Base-by-base conservation (phyloP, 495 filamentous ascomycete genomes). In the Tetracladium marchalianum region DNA sequence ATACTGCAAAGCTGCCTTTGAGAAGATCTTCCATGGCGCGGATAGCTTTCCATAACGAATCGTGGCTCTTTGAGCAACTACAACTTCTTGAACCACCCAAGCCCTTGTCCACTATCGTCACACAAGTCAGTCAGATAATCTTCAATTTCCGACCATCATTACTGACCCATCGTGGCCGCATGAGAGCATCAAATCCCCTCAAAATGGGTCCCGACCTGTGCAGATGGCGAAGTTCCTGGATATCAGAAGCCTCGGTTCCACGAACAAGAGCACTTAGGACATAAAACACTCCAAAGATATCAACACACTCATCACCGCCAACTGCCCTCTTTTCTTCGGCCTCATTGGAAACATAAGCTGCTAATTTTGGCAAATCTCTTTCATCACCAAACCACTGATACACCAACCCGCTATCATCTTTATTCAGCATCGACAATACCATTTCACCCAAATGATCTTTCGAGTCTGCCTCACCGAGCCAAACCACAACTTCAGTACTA, bases 1-100 rank as follows among this genome's bases (percentile, higher is more conserved):
- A 15, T 47, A 52, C 15, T 48, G 33, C 6, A 47, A 38, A 18
- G 50, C 50, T 11, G 50, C 50, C 44, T 41, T 5, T 6, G 50
- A 27, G 11, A 52, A 39, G 17, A 52, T 19, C 12, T 31, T 44
- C 50, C 50, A 52, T 5, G 50, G 50, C n/a, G 50, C 44, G 18
- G 42, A 48, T 0, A 52, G 12, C 4, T 49, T 52, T 5, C 50
- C 44, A 17, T 52, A 53, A 31, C 38, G 43, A 9, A 53, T 27
- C 10, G 41, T 37, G 11, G 50, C 17, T 18, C 22, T 44, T 35
- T 24, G 36, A 1, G 50, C 45, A 13, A 53, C 45, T 1, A 48
- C 45, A 3, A 41, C 40, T n/a, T 49, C 50, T 39, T 53, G 50
- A 12, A 53, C 50, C 1, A 53, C 50, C 50, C 50, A 53, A 18